Base-by-base conservation (phyloP, 164 flowering plant species). In the Nymphaea thermarum region DNA sequence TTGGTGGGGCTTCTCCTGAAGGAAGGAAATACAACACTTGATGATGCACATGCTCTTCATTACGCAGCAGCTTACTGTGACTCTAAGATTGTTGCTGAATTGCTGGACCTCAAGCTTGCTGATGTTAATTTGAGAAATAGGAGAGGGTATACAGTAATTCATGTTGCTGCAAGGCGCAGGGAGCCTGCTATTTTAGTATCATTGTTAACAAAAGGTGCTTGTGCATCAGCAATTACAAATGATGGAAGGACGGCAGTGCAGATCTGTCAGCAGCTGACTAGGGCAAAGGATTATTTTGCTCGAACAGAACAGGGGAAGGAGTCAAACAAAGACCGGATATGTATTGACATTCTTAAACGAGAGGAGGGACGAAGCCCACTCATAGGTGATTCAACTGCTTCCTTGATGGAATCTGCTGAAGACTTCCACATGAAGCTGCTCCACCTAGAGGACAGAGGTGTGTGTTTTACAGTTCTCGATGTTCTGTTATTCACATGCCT, bases 41-140 rank as follows among this genome's bases (percentile, higher is more conserved):
- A 89, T 72, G 85, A 79, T 55, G 96, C 96, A 3, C 65, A 71
- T 76, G 92, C 90, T 42, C 87, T 89, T 55, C 96, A 89, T 69
- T 87, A 87, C 79, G 87, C 92, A 41, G 84, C 73, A 57, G 87
- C 91, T 12, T 85, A 87, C 69, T 84, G 92, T 78, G 89, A 89
- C 69, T 81, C 88, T 11, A 87, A 89, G 78, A 75, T 81, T 62
- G 78, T 83, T n/a, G 61, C 79, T 5, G 90, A 85, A 79, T 73
- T 89, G 42, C 86, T 89, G 45, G 65, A 66, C 68, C 74, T 87
- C 10, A 80, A 70, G 18, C 14, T 73, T 5, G 87, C 88, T 42
- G 77, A 84, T 78, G 85, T 84, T 51, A 84, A 87, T 70, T 82
- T 77, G 42, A 63, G 73, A 63, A 82, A 83, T 71, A 17, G 76